These are phyloP conservation scores for Vitis cinerea DNA, from an alignment of 164 flowering plant species.

Conservation along the genomic window DNA sequence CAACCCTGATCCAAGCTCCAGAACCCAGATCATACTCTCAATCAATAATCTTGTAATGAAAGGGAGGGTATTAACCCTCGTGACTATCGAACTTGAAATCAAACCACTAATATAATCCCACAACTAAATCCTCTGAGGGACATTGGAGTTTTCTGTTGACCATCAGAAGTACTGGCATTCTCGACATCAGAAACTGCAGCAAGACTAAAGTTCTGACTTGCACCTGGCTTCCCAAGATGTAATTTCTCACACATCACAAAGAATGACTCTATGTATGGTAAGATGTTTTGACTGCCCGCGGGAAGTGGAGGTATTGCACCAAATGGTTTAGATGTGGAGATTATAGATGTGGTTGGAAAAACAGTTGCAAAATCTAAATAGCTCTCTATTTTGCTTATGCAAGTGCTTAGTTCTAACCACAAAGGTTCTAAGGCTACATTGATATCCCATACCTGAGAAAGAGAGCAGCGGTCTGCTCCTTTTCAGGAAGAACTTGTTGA, in stretches of 20 bases:
- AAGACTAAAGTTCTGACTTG: conserved; percentile 45
- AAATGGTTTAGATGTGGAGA: conserved; percentile 42
- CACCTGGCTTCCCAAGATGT: conserved; percentile 58
- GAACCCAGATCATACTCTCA: no score
- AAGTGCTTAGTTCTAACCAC: conserved; percentile 86
- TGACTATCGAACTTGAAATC: no score
- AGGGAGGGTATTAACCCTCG: no score
- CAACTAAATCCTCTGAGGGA: background rate
- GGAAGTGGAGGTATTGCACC: conserved; percentile 75
- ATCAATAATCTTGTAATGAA: no score
- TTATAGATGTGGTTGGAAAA: conserved; percentile 27
- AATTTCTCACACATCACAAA: conserved; percentile 96
- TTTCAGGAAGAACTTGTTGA: conserved; percentile 34
- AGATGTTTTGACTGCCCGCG: conserved; percentile 84
- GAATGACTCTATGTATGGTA: conserved; percentile 93
- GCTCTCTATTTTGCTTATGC: conserved; percentile 85
- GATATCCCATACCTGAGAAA: conserved; percentile 65
- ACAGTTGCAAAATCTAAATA: conserved; percentile 61
- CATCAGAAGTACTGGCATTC: conserved; percentile 47
- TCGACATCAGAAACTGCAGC: conserved; percentile 58
- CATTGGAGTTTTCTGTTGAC: conserved; percentile 47
- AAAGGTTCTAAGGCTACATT: conserved; percentile 81
- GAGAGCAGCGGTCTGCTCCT: conserved; percentile 47
- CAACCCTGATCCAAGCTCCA: no score
- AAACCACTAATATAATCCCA: no score